phyloP scores from a whole-genome alignment of 2,329 filamentous ascomycete species.

The Westerdykella aurantiaca region DNA sequence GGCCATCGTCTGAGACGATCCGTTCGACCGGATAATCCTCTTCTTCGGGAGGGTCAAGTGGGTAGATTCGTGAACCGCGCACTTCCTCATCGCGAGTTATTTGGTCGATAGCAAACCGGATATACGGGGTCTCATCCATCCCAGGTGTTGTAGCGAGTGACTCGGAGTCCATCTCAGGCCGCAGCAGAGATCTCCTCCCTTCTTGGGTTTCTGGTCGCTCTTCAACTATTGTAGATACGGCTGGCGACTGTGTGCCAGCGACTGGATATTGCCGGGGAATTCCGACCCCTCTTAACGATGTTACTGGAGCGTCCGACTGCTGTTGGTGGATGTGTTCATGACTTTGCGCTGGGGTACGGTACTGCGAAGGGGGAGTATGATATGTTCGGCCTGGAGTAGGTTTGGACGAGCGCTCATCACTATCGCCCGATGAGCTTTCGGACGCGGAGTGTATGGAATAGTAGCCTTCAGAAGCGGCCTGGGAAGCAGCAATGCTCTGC shows the following conservation, averaged over 20 bases:
- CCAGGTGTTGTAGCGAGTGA: slow-evolving; percentile 52
- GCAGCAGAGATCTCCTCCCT: slow-evolving; percentile 15
- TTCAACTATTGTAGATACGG: slow-evolving; percentile 30
- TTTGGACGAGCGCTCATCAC: slow-evolving; percentile 28
- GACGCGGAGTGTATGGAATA: slow-evolving; percentile 40
- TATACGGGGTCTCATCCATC: slow-evolving; percentile 78
- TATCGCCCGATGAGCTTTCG: slow-evolving; percentile 34
- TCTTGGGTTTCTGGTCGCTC: slow-evolving; percentile 26
- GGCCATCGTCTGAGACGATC: slow-evolving; percentile 40
- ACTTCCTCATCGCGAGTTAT: slow-evolving; percentile 69
- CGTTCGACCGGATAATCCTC: slow-evolving; percentile 49
- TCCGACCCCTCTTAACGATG: slow-evolving; percentile 28
- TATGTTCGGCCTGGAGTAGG: slow-evolving; percentile 16
- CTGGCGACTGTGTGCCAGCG: slow-evolving; percentile 14
- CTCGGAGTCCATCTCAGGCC: slow-evolving; percentile 25
- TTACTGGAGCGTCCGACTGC: slow-evolving; percentile 22
- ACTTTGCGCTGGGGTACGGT: slow-evolving; percentile 30
- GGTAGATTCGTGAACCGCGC: slow-evolving; percentile 49
- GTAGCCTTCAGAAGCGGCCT: slow-evolving; percentile 48
- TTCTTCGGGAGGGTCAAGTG: slow-evolving; percentile 11
- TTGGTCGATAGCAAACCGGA: slow-evolving; percentile 84
- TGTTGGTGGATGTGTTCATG: slow-evolving; percentile 32
- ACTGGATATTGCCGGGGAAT: slow-evolving; percentile 26
- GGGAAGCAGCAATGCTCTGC: slow-evolving; percentile 45
- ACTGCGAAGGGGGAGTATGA: slow-evolving; percentile 32